A percentile compares a stretch with the other conserved stretches of the same genome.
phyloP scores from a whole-genome alignment of 2,329 filamentous ascomycete species.

The Xylaria sp. region DNA sequence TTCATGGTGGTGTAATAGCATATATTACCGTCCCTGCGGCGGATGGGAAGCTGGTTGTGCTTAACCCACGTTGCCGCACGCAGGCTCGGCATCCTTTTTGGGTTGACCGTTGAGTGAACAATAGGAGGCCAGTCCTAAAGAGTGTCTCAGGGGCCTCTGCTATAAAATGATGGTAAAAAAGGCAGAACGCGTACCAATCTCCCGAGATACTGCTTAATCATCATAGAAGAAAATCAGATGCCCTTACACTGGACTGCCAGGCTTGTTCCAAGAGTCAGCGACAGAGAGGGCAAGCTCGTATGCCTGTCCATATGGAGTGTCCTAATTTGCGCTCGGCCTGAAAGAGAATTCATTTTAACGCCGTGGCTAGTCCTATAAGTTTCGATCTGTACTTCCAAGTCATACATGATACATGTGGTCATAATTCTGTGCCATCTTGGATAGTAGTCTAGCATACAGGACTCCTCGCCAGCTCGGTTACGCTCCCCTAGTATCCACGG shows the following conservation, averaged over 20 bases:
- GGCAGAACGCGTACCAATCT: too few species aligned
- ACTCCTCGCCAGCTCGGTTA: slow-evolving; percentile 33
- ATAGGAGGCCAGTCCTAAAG: too few species aligned
- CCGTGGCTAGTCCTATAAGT: slow-evolving; percentile 33
- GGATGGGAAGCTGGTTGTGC: slow-evolving; percentile 36
- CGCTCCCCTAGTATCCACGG: slow-evolving; percentile 36
- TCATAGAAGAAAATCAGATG: slow-evolving; percentile 37
- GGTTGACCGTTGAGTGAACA: neutral
- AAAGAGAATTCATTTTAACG: slow-evolving; percentile 43
- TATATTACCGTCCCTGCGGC: slow-evolving; percentile 38
- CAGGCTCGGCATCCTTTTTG: slow-evolving; percentile 28
- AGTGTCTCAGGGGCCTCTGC: too few species aligned
- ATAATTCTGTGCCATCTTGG: slow-evolving; percentile 37
- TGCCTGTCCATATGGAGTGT: slow-evolving; percentile 36
- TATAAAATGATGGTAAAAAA: too few species aligned
- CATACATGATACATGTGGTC: slow-evolving; percentile 36
- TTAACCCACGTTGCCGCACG: slow-evolving; percentile 31
- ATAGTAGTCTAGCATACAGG: slow-evolving; percentile 22
- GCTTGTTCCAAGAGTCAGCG: slow-evolving; percentile 37
- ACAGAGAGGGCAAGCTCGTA: slow-evolving; percentile 44
- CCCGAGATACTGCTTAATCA: neutral
- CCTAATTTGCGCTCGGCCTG: slow-evolving; percentile 38
- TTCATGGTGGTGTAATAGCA: slow-evolving; percentile 29
- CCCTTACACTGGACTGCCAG: slow-evolving; percentile 32
- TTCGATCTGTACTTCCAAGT: slow-evolving; percentile 39